phyloP scores from a whole-genome alignment of 768 basidiomycete genomes.

The Russula olivacea region DNA sequence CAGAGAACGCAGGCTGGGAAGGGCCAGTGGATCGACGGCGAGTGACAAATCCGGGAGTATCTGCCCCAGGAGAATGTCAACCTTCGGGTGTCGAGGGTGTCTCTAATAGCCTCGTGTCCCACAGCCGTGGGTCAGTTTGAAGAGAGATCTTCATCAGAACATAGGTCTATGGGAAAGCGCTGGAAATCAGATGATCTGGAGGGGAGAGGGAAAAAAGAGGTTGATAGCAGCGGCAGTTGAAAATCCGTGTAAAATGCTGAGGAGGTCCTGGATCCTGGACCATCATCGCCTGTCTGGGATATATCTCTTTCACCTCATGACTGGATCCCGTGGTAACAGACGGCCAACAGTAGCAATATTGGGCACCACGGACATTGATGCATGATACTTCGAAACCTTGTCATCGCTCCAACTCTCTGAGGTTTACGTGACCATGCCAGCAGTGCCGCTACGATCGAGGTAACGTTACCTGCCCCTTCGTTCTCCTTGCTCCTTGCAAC shows the following conservation, averaged over 20 bases:
- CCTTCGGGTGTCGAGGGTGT: not conserved
- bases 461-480: not conserved
- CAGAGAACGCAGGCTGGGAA: not conserved
- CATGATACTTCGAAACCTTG: conserved; percentile 8
- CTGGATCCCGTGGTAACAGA: conserved; percentile 9
- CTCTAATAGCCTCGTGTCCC: not conserved
- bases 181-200: conserved; percentile 5
- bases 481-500: conserved; percentile 1
- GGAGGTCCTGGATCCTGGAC: conserved; percentile 1
- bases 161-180: not conserved
- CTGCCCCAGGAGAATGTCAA: not conserved
- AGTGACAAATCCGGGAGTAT: not conserved
- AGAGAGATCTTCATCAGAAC: conserved; percentile 1
- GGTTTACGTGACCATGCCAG: conserved; percentile 6
- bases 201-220: not conserved
- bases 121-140: not conserved
- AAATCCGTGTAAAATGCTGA: not conserved
- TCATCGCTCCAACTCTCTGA: not conserved
- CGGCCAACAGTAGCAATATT: conserved; percentile 6
- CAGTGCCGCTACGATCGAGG: not conserved
- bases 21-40: not conserved
- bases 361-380: not conserved
- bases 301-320: conserved; percentile 5
- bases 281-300: not conserved
- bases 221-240: not conserved